Evolutionary conservation across 148 eudicot genomes (phyloP).

Genomic region (Vaccinium darrowii): DNA sequence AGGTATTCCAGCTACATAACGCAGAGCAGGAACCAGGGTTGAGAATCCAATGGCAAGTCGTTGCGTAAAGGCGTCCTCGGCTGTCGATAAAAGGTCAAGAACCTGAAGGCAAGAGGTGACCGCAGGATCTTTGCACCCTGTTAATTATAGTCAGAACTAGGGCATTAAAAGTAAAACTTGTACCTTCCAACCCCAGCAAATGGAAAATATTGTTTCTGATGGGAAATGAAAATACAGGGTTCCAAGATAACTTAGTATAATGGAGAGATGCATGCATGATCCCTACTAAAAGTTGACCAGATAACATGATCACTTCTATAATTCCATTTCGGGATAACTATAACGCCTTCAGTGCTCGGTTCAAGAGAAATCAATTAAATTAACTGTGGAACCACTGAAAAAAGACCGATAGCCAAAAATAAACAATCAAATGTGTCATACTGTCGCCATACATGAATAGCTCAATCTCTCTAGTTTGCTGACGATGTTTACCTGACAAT

Average conservation of each 20-base stretch:
- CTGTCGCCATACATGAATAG: not conserved
- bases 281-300: not conserved
- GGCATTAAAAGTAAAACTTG: not conserved
- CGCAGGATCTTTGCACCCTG: slow-evolving; percentile 71
- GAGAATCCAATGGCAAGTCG: slow-evolving; percentile 87
- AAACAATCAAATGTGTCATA: not conserved
- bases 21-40: slow-evolving; percentile 71
- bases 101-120: slow-evolving; percentile 73
- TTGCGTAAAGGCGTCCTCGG: slow-evolving; percentile 59
- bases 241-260: not conserved
- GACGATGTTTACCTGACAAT: slow-evolving; percentile 53
- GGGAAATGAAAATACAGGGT: not conserved
- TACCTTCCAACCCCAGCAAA: not conserved
- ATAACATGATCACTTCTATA: not conserved
- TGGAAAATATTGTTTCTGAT: not conserved
- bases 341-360: not conserved
- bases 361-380: not conserved
- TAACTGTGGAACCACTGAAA: not conserved
- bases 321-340: not conserved
- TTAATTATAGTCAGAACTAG: not conserved
- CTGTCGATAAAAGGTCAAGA: slow-evolving; percentile 74
- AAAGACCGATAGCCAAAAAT: not conserved
- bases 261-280: not conserved
- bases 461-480: not conserved
- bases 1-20: slow-evolving; percentile 75